Conservation (phyloP, 1,284 basidiomycete genomes). For the Pseudozyma tsukubaensis region DNA sequence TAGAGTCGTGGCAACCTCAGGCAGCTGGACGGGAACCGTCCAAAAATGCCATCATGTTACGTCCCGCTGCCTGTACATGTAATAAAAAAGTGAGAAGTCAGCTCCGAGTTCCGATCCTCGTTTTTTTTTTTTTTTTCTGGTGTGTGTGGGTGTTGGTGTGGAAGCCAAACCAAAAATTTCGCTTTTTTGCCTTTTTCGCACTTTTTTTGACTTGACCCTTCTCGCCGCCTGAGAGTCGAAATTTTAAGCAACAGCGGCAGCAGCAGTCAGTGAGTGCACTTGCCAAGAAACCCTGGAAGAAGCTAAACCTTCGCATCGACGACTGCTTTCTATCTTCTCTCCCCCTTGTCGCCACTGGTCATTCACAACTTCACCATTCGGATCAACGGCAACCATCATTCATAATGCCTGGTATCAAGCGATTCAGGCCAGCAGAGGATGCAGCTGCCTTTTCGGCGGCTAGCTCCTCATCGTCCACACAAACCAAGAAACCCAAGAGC, state of each 20-base stretch:
- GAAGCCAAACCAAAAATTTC: constrained; percentile 28
- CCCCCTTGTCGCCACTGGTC: constrained; percentile 18
- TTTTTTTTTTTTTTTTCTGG: constrained; percentile 5
- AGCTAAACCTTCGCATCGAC: not conserved
- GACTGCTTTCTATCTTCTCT: constrained; percentile 4
- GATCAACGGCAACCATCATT: not conserved
- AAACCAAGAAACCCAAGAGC: constrained; percentile 33
- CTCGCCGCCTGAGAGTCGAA: not conserved
- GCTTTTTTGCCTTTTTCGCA: constrained; percentile 11
- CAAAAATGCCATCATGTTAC: not conserved
- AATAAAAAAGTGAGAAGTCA: not conserved
- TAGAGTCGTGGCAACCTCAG: no score
- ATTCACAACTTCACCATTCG: constrained; percentile 12
- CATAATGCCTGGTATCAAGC: constrained; percentile 54
- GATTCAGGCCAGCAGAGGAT: constrained; percentile 42
- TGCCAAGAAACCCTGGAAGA: not conserved
- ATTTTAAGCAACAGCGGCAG: not conserved
- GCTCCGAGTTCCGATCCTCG: constrained; percentile 13
- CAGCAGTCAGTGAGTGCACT: not conserved
- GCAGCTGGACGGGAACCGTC: no score
- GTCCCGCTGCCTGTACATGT: not conserved
- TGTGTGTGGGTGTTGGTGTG: constrained; percentile 2
- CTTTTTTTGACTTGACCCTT: constrained; percentile 3
- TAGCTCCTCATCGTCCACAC: constrained; percentile 31
- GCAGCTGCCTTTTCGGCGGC: constrained; percentile 32